Base-by-base conservation (phyloP, 129 eudicot genomes). In the Sambucus nigra region DNA sequence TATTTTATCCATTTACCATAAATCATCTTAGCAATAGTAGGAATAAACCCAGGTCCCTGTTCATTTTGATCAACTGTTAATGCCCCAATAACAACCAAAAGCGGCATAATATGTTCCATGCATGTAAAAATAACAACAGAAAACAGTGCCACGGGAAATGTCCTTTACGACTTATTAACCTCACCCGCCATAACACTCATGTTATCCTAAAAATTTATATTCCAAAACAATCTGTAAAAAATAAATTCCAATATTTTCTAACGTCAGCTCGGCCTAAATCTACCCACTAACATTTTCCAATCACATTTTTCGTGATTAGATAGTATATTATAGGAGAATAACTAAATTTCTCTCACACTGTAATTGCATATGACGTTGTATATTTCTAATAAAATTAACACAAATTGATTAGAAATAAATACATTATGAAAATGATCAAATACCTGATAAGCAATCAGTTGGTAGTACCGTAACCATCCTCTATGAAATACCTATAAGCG, bases 131-230 rank as follows among this genome's bases (percentile, higher is more conserved):
- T 71, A 60, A 80, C 87, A 2, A 82, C 66, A 16, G 3, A 67
- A 5, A 79, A 51, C 2, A 79, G 61, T 0, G 86, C 81, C 0
- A 25, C 0, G 1, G 81, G 86, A 45, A 79, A 79, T 0, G 78
- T 79, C 25, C 61, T 79, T 17, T 61, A 59, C 0, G 86, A 81
- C 15, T 74, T 71, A 7, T 74, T 70, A 4, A 79, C 86, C 63
- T 79, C 86, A 1, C 86, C 86, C 2, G 86, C 86, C 86, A 79
- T 70, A 0, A 81, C 74, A 39, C 86, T 79, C 0, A 79, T 81
- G 0, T 65, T 70, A 25, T 79, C 86, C 86, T 81, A 79, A 25
- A 70, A 79, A 52, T 79, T 79, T 7, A 79, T 35, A 42, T 79
- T 79, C 86, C 86, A 79, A 11, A 74, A 79, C 28, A 79, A 73